Evolutionary conservation across 805 yeast genomes (phyloP).

Genomic region (Wickerhamiella nectarea): DNA sequence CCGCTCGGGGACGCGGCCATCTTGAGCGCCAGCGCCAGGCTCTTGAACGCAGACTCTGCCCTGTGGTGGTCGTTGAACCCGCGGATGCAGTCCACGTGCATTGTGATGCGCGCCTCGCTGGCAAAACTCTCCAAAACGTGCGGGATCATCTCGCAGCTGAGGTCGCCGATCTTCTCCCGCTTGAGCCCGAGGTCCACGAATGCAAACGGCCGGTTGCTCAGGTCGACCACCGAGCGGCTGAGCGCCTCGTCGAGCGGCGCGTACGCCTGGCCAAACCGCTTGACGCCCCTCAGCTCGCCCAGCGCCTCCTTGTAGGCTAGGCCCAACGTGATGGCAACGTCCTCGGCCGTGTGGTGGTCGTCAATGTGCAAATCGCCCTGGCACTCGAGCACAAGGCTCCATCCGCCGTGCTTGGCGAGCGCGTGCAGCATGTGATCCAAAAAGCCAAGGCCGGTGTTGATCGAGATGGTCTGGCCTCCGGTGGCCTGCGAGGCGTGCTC

Average conservation of each 20-base stretch:
- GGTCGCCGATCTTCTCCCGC: slow-evolving; percentile 86
- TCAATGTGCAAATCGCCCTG: slow-evolving; percentile 91
- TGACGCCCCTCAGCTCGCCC: slow-evolving; percentile 80
- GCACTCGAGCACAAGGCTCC: slow-evolving; percentile 84
- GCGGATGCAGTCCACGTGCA: slow-evolving; percentile 88
- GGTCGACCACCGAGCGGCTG: slow-evolving; percentile 88
- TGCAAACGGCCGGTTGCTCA: slow-evolving; percentile 86
- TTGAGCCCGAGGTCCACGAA: slow-evolving; percentile 79
- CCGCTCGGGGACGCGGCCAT: slow-evolving; percentile 79
- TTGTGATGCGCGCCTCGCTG: slow-evolving; percentile 74
- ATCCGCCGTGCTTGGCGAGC: slow-evolving; percentile 89
- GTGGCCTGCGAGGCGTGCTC: slow-evolving; percentile 53
- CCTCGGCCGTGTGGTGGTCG: slow-evolving; percentile 95
- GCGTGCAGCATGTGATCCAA: slow-evolving; percentile 97
- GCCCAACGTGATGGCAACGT: slow-evolving; percentile 86
- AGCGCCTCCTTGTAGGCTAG: slow-evolving; percentile 77
- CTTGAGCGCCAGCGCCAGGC: slow-evolving; percentile 80
- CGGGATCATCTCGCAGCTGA: slow-evolving; percentile 95
- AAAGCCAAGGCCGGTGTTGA: slow-evolving; percentile 89
- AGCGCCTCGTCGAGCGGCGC: slow-evolving; percentile 97
- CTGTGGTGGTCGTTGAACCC: slow-evolving; percentile 95
- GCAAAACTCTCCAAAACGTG: slow-evolving; percentile 93
- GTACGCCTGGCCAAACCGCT: slow-evolving; percentile 82
- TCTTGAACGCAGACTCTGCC: slow-evolving; percentile 92
- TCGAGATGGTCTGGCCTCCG: slow-evolving; percentile 54